Base-by-base conservation (phyloP, 2,329 filamentous ascomycete genomes). In the Sporothrix inflata region DNA sequence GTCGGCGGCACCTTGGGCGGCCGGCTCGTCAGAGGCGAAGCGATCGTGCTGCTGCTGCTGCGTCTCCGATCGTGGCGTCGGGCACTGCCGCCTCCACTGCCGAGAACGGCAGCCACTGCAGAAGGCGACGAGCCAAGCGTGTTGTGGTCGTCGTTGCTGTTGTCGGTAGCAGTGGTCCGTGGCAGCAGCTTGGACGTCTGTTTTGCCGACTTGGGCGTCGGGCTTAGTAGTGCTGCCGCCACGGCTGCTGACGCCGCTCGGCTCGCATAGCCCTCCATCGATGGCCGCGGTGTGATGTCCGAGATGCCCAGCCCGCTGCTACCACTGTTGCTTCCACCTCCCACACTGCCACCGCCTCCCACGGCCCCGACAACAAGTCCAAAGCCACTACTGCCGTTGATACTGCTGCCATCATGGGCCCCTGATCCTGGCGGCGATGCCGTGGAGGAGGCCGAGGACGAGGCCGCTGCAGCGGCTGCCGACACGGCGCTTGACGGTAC, bases 181-280 rank as follows among this genome's bases (percentile, higher is more conserved):
- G 40, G 70, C 45, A 65, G 45, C 14, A 61, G 55, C 55, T 72
- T 66, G 55, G 63, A 61, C 38, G 71, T 24, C n/a, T 72, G 34
- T 30, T 70, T 72, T 19, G 70, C 57, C n/a, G 66, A 57, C 38
- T 72, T 70, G 61, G 69, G 71, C 9, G 71, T 71, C 42, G 71
- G 73, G 70, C 72, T 73, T 40, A 70, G 45, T 51, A 72, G 63
- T 0, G 70, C 69, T 1, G 65, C 70, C 5, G 67, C 66, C 2
- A 51, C 74, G 4, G 73, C 69, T 2, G 71, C 70, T 16, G 73
- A 66, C 6, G 49, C 73, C 68, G 75, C 76, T 30, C 80, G 79
- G 76, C 79, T 81, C n/a, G 81, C 79, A 74, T 83, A 84, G 3
- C 83, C 82, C 51, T 85, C 84, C 77, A 84, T 84, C 11, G 84